A percentile compares a stretch with the other conserved stretches of the same genome.
Evolutionary conservation across 352 stramenopile species (phyloP).

Genomic region (Globisporangium echinulatum): DNA sequence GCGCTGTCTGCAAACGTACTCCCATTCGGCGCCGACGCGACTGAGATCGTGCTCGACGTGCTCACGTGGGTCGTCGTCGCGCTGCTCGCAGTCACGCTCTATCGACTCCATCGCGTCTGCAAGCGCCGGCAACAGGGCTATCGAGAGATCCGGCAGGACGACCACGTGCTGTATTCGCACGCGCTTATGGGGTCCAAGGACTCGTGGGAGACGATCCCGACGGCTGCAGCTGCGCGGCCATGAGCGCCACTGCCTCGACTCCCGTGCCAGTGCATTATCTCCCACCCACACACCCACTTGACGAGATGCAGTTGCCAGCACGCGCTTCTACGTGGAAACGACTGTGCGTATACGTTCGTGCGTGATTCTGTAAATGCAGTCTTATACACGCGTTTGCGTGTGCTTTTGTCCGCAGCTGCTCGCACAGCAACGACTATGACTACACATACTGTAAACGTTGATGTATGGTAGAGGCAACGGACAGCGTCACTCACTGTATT

Average conservation of each 20-base stretch:
- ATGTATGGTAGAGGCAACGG: background rate
- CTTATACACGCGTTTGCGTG: too few species aligned
- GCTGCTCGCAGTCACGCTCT: slow-evolving; percentile 38
- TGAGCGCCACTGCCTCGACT: background rate
- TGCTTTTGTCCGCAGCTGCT: background rate
- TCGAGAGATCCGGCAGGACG: slow-evolving; percentile 43
- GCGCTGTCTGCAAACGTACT: slow-evolving; percentile 1
- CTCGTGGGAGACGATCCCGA: slow-evolving; percentile 49
- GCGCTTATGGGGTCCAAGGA: slow-evolving; percentile 55
- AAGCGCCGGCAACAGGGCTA: slow-evolving; percentile 45
- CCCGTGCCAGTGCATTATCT: too few species aligned
- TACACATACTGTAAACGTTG: background rate
- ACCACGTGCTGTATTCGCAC: slow-evolving; percentile 54
- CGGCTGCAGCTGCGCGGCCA: background rate
- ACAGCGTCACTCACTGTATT: background rate
- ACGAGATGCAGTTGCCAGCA: background rate
- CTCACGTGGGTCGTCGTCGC: slow-evolving; percentile 36
- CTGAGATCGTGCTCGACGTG: slow-evolving; percentile 29
- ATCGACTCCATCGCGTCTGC: slow-evolving; percentile 31
- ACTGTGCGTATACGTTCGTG: background rate
- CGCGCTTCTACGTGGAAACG: background rate
- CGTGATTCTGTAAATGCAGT: too few species aligned
- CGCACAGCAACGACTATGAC: background rate
- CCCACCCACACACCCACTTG: too few species aligned
- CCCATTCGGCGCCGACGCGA: slow-evolving; percentile 6